phyloP scores from a whole-genome alignment of 768 basidiomycete species.

The Kwoniella shandongensis region DNA sequence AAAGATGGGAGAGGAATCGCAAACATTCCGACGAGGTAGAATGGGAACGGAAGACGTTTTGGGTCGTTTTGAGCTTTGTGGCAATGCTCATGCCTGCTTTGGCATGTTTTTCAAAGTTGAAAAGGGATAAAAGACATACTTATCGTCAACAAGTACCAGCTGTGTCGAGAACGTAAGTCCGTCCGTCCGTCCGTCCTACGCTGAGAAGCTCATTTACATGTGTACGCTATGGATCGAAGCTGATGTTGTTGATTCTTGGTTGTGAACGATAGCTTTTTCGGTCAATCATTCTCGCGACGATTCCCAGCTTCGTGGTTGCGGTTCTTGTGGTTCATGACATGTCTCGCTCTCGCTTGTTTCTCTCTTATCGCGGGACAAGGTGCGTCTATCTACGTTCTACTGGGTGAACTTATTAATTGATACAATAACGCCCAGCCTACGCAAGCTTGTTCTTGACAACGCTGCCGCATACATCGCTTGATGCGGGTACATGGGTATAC shows the following conservation, averaged over 20 bases:
- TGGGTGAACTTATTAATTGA: not conserved
- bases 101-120: slow-evolving; percentile 56
- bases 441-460: slow-evolving; percentile 55
- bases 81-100: slow-evolving; percentile 54
- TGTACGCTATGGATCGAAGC: too few relatives aligned
- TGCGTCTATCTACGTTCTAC: slow-evolving; percentile 10
- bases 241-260: too few relatives aligned
- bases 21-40: slow-evolving; percentile 42
- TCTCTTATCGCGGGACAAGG: slow-evolving; percentile 56
- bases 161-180: slow-evolving; percentile 49
- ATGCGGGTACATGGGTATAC: slow-evolving; percentile 56
- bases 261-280: slow-evolving; percentile 54
- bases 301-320: slow-evolving; percentile 56
- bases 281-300: slow-evolving; percentile 46
- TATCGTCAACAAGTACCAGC: slow-evolving; percentile 53
- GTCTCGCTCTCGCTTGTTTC: slow-evolving; percentile 53
- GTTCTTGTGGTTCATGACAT: slow-evolving; percentile 57
- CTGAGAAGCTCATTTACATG: too few relatives aligned
- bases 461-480: slow-evolving; percentile 55
- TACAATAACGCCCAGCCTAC: slow-evolving; percentile 42
- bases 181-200: too few relatives aligned
- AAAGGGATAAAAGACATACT: slow-evolving; percentile 54
- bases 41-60: slow-evolving; percentile 53
- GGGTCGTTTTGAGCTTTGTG: slow-evolving; percentile 51
- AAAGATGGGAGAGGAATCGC: slow-evolving; percentile 28